Conservation (phyloP, 768 basidiomycete species). For the Roridomyces roridus region DNA sequence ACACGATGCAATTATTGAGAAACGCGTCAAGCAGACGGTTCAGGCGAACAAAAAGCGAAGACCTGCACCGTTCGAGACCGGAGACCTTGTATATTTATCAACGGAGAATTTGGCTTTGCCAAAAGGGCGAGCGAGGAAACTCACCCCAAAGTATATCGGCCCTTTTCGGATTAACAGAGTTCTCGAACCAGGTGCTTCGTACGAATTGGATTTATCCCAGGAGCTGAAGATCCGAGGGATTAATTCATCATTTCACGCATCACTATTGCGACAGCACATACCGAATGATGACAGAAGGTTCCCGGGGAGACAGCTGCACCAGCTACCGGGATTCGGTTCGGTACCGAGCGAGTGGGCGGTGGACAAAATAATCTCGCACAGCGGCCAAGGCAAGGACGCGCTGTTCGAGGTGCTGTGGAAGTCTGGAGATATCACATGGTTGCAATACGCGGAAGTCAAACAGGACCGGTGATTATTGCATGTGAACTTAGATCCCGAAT, state of each 20-base stretch:
- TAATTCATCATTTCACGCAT: constrained; percentile 36
- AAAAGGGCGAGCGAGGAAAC: constrained; percentile 37
- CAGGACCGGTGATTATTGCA: no score
- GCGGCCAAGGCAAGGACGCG: neutral
- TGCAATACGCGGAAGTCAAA: no score
- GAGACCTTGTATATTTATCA: constrained; percentile 40
- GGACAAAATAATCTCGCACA: constrained; percentile 27
- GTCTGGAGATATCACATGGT: constrained; percentile 25
- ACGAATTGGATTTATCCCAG: constrained; percentile 32
- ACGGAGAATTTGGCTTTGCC: constrained; percentile 39
- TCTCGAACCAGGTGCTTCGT: constrained; percentile 23
- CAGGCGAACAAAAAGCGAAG: constrained; percentile 31
- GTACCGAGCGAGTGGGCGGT: constrained; percentile 31
- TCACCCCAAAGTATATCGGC: constrained; percentile 42
- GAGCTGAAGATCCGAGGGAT: constrained; percentile 30
- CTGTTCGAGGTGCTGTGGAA: constrained; percentile 23
- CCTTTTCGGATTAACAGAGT: constrained; percentile 39
- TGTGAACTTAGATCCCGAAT: no score
- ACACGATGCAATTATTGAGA: constrained; percentile 36
- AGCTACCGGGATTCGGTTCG: constrained; percentile 31
- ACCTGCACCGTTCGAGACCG: constrained; percentile 19
- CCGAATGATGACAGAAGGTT: constrained; percentile 37
- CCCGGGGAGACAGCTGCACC: constrained; percentile 24
- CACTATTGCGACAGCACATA: constrained; percentile 29
- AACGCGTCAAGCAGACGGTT: constrained; percentile 34